These are phyloP conservation scores for Zygnema cylindricum DNA, from an alignment of 139 green algal genomes.

Conservation along the genomic window DNA sequence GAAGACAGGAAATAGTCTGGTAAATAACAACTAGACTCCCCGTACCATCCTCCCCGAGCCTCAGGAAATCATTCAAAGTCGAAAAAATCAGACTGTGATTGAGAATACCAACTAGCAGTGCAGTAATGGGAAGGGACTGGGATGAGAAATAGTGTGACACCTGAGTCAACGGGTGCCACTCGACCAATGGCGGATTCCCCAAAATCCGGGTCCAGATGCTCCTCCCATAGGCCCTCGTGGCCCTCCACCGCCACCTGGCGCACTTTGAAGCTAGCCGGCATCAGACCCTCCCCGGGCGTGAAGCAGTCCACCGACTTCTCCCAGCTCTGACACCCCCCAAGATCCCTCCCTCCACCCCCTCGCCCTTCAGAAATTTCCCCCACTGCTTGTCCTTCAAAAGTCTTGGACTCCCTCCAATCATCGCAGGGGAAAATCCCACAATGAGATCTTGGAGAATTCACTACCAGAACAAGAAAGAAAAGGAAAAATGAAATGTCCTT, in stretches of 20 bases:
- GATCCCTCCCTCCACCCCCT: not conserved
- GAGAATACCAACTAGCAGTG: no score
- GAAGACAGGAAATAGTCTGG: no score
- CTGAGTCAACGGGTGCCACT: conserved; percentile 55
- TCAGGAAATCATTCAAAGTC: no score
- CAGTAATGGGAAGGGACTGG: no score
- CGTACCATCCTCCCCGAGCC: no score
- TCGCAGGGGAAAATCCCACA: not conserved
- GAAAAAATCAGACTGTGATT: no score
- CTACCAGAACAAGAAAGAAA: not conserved
- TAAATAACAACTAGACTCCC: no score
- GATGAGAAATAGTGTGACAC: no score
- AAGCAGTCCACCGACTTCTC: conserved; percentile 54
- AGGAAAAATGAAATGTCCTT: no score
- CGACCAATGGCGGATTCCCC: conserved; percentile 55
- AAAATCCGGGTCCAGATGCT: conserved; percentile 57
- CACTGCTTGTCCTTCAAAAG: not conserved
- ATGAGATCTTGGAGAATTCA: not conserved
- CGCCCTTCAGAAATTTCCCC: not conserved
- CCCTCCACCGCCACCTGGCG: not conserved
- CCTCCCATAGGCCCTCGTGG: conserved; percentile 20
- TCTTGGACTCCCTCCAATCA: not conserved
- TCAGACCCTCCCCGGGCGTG: conserved; percentile 58
- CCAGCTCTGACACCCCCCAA: conserved; percentile 7
- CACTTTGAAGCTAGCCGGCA: conserved; percentile 61